Evolutionary conservation across 2,329 filamentous ascomycete species (phyloP), one percentile per base, ranked within the genome.

Genomic region (Cryphonectria parasitica): DNA sequence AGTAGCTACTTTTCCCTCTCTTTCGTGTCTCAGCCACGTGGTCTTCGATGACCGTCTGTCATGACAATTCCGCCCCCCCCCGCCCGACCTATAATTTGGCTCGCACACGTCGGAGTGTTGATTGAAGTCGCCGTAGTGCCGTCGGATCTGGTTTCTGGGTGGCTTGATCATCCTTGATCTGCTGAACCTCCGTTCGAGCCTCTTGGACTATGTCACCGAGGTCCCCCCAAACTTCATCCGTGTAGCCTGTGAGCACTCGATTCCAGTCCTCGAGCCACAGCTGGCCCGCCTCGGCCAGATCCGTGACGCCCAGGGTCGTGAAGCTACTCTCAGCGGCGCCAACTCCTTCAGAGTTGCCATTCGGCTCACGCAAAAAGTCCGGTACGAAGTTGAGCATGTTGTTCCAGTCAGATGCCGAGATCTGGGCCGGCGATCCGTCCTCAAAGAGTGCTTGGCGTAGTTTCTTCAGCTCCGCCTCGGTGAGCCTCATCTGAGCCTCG

Each of bases 161-260:
- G 49, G 74, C 74, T n/a, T 64, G 61, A 7, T 19, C n/a, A 19
- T 77, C 75, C 67, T 80, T 77, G 34, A 84, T 77, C 36, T 81
- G 77, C 64, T 85, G 80, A 28, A 92, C 78, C 76, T 92, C 90
- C 62, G 79, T 79, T 69, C 81, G 82, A 4, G 90, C 90, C 72
- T 87, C 84, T 65, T 83, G 80, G 13, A 89, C 85, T 45, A 91
- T 80, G 3, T 86, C 83, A 41, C 83, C 79, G 28, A 92, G 78
- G 69, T 88, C 88, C 28, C 90, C 91, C 91, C 90, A 92, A 34
- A 92, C 90, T 69, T 91, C 87, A 76, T 92, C 89, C 0, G 84
- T 85, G 74, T 91, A 91, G 45, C 82, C 80, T 1, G 82, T 84
- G 34, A 90, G 80, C 10, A 90, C 87, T 58, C 83, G 81, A 45